Evolutionary conservation across 495 filamentous ascomycete genomes (phyloP), one percentile per base, ranked within the genome.

Genomic region (Pyrenopolyporus hunteri): DNA sequence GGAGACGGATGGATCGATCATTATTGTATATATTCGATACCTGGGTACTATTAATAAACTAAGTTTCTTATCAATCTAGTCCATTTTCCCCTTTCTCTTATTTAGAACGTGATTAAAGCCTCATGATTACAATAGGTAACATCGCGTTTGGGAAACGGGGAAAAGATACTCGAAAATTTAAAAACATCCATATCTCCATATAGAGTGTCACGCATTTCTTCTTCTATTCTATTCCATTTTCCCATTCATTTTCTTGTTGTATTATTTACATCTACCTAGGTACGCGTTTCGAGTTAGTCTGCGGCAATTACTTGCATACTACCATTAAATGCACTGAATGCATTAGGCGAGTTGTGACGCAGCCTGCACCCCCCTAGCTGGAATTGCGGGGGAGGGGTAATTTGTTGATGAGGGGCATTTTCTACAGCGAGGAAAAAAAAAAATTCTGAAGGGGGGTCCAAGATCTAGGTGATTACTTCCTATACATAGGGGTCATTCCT

Each of bases 311-410:
- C 43, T 10, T 46, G 25, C 43, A 46, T 32, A 47, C 13, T n/a
- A n/a, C 14, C 0, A 35, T 35, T 19, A 40, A 40, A 40, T 8
- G 17, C 17, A 40, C 17, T 40, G 17, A 42, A 11, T 42, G 37
- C 37, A 42, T 42, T 42, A 42, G 23, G 19, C 37, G 23, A 19
- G 19, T 20, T 9, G 19, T 17, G 39, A 43, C 17, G 36, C 37
- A 37, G 26, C 9, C 0, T 9, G 44, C 44, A 29, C 26, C 40
- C 46, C 43, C 40, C 44, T 61, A 31, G 39, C n/a, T n/a, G n/a
- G n/a, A n/a, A 72, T 56, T 67, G 70, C 68, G 71, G 71, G 71
- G 71, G 71, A 74, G 71, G 71, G 71, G 71, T 69, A 67, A 61
- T 50, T 40, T 65, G 23, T 67, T 44, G 51, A 31, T 60, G 67